Conservation (phyloP, 257 asterid genomes). For the Nyctanthes arbortristis region DNA sequence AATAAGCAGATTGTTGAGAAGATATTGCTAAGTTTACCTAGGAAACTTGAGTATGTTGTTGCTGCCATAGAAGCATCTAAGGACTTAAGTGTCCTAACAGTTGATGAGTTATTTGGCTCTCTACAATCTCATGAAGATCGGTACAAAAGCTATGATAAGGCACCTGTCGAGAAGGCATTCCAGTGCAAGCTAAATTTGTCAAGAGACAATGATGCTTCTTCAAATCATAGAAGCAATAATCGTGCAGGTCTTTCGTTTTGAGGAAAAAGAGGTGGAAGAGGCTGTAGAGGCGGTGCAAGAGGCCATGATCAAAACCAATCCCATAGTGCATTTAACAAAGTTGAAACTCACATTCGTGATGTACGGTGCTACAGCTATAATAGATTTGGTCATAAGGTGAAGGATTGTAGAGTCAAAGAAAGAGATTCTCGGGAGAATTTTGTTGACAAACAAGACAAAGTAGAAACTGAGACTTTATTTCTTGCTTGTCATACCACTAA, state of each 20-base stretch:
- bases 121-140: background rate
- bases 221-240: background rate
- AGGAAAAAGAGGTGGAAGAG: background rate
- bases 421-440: too few species aligned
- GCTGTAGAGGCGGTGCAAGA: too few species aligned
- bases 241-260: background rate
- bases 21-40: background rate
- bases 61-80: background rate
- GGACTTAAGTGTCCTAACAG: background rate
- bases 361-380: too few species aligned
- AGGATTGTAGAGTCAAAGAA: too few species aligned
- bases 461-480: too few species aligned
- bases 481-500: too few species aligned
- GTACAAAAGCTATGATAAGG: background rate
- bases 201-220: background rate
- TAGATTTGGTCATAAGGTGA: too few species aligned
- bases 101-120: background rate
- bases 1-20: background rate
- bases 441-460: too few species aligned
- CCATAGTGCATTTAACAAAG: too few species aligned
- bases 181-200: background rate
- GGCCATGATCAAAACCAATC: too few species aligned
- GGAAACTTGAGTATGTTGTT: background rate
- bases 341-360: too few species aligned
- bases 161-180: background rate